phyloP scores from a whole-genome alignment of 805 yeast genomes.

The Candida berthetii region DNA sequence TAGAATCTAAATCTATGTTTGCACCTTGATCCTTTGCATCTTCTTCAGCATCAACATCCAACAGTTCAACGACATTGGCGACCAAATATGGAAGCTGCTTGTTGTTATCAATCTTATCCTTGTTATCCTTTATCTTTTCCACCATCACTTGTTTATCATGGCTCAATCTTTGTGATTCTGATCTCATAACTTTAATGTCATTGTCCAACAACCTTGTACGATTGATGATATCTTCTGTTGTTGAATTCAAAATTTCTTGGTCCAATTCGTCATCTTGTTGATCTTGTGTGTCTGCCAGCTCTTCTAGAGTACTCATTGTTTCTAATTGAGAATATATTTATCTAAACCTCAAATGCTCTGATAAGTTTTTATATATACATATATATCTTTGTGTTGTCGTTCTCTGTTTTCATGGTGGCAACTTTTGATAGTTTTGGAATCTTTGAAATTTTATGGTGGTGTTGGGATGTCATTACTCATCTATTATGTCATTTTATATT shows the following conservation, averaged over 20 bases:
- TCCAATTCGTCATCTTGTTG: constrained; percentile 58
- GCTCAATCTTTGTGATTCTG: constrained; percentile 82
- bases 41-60: constrained; percentile 81
- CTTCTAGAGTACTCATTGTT: constrained; percentile 79
- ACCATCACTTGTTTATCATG: constrained; percentile 93
- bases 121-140: constrained; percentile 91
- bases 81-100: constrained; percentile 94
- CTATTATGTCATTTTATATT: too few relatives aligned
- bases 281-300: constrained; percentile 48
- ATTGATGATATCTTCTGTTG: constrained; percentile 79
- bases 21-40: constrained; percentile 88
- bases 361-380: too few relatives aligned
- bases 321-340: too few relatives aligned
- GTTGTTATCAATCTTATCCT: constrained; percentile 92
- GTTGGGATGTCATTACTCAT: not conserved
- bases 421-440: not conserved
- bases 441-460: not conserved
- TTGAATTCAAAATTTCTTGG: constrained; percentile 69
- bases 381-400: too few relatives aligned
- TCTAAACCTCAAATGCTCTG: too few relatives aligned
- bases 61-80: constrained; percentile 91
- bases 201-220: constrained; percentile 87
- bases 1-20: constrained; percentile 85
- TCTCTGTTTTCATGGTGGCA: not conserved
- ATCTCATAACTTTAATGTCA: constrained; percentile 90